A percentile compares a stretch with the other conserved stretches of the same genome.
Conservation (phyloP, 2,329 filamentous ascomycete species). For the Emericellopsis cladophorae region DNA sequence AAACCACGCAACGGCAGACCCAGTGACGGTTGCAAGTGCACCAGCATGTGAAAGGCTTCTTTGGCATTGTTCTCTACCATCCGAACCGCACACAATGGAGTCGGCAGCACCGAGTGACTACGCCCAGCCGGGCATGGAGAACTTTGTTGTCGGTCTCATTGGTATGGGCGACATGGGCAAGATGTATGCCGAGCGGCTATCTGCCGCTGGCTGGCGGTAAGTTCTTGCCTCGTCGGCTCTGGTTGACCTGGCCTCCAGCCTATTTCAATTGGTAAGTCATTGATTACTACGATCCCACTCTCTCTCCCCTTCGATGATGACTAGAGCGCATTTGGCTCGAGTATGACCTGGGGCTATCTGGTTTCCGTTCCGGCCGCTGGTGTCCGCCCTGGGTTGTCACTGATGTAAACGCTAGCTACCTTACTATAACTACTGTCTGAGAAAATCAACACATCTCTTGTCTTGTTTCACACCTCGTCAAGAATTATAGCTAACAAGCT, state of each 20-base stretch:
- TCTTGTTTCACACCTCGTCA: conserved; percentile 1
- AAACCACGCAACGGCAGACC: background rate
- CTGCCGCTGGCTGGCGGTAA: conserved; percentile 91
- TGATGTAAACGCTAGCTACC: conserved; percentile 99
- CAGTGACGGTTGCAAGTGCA: background rate
- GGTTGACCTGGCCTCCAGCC: background rate
- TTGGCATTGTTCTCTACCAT: background rate
- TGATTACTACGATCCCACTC: conserved; percentile 3
- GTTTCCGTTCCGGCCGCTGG: conserved; percentile 65
- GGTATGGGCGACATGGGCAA: conserved; percentile 99
- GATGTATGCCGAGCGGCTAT: conserved; percentile 88
- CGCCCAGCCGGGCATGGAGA: conserved; percentile 39
- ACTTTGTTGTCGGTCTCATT: conserved; percentile 81
- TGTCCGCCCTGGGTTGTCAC: conserved; percentile 54
- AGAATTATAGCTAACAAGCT: background rate
- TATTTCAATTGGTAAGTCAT: conserved; percentile 22
- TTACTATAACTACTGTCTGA: conserved; percentile 76
- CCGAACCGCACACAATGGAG: conserved; percentile 6
- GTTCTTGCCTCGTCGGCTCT: conserved; percentile 8
- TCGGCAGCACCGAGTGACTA: conserved; percentile 9
- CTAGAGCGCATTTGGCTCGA: conserved; percentile 99
- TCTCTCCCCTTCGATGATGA: conserved; percentile 59
- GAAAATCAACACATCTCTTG: conserved; percentile 4
- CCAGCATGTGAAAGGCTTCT: background rate
- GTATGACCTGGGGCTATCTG: conserved; percentile 58